Conservation (phyloP, 129 eudicot species). For the Escallonia rubra region DNA sequence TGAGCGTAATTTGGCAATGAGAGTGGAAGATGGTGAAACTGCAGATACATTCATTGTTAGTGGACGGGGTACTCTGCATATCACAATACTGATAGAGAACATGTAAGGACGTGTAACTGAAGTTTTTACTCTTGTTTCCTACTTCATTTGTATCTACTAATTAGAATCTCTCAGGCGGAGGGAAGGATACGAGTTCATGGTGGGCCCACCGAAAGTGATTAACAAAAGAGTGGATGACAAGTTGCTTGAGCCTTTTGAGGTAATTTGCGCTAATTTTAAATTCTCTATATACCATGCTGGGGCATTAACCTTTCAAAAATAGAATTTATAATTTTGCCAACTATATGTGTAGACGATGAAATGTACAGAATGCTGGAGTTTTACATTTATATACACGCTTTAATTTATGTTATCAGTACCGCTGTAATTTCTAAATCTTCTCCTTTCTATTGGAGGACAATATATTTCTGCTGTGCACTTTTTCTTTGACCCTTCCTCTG, state of each 20-base stretch:
- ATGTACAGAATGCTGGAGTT: no score
- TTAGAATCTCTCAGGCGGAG: conserved; percentile 62
- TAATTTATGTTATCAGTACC: no score
- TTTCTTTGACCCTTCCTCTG: no score
- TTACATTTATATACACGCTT: no score
- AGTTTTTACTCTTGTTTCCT: neutral
- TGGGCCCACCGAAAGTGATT: conserved; percentile 98
- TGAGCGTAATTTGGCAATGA: conserved; percentile 96
- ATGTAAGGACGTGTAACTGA: conserved; percentile 48
- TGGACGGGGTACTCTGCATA: conserved; percentile 94
- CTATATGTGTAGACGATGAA: no score
- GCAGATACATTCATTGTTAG: conserved; percentile 95
- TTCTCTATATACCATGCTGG: neutral
- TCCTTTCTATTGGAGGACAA: no score
- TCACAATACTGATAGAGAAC: conserved; percentile 90
- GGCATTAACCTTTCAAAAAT: neutral
- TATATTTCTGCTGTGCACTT: no score
- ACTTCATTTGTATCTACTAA: neutral
- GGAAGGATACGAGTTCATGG: conserved; percentile 98
- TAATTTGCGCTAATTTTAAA: conserved; percentile 15
- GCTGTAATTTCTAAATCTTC: neutral
- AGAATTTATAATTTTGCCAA: no score
- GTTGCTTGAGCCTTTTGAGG: conserved; percentile 95
- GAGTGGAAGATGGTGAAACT: conserved; percentile 96
- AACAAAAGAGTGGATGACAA: conserved; percentile 69